Conservation (phyloP, 108 stramenopile genomes). For the Nannochloropsis salina region DNA sequence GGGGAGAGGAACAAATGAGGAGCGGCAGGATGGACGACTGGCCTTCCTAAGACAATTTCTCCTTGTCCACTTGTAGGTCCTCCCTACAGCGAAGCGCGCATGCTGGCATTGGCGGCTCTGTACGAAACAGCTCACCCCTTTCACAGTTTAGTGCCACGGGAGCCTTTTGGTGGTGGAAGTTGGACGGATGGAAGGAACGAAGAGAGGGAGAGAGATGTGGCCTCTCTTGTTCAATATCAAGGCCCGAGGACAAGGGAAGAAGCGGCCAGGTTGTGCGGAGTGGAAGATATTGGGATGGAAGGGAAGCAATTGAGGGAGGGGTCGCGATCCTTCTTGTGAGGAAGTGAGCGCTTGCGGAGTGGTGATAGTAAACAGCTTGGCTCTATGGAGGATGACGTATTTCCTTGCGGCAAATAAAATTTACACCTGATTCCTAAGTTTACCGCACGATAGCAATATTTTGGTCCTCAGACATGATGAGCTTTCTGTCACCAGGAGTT, state of each 20-base stretch:
- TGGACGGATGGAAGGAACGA: neutral
- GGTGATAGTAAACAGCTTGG: too few relatives aligned
- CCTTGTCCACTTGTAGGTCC: neutral
- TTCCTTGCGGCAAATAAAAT: too few relatives aligned
- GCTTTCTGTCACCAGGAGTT: too few relatives aligned
- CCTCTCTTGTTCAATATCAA: neutral
- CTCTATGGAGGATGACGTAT: too few relatives aligned
- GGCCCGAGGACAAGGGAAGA: neutral
- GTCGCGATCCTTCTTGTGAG: too few relatives aligned
- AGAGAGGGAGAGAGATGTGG: neutral
- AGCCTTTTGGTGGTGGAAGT: neutral
- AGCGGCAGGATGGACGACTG: neutral
- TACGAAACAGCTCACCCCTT: neutral
- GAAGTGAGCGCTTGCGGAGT: too few relatives aligned
- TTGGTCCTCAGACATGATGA: too few relatives aligned
- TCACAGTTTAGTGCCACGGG: neutral
- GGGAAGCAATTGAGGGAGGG: too few relatives aligned
- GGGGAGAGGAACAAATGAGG: neutral
- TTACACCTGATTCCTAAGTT: too few relatives aligned
- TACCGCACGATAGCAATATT: too few relatives aligned
- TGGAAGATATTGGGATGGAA: too few relatives aligned
- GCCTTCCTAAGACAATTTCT: neutral
- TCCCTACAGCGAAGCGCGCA: neutral
- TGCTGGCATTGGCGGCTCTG: neutral
- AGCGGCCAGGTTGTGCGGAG: neutral